Percentiles rank a stretch among this genome's conserved stretches.
These are phyloP conservation scores for Scutellospora calospora DNA, from an alignment of 371 early-diverging fungal species.

Conservation along the genomic window DNA sequence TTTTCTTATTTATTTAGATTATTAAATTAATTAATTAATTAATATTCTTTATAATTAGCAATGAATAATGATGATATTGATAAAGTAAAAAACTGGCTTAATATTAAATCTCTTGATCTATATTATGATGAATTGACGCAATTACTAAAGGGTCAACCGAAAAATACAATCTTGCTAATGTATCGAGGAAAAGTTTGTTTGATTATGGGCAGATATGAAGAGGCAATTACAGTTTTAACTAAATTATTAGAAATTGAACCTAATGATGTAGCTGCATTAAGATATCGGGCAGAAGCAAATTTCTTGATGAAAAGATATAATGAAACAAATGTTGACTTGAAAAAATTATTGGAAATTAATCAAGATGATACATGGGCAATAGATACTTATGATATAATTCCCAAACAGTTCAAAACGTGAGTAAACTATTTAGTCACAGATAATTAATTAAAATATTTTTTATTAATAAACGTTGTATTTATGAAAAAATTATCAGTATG, in stretches of 20 bases:
- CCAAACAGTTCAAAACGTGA: too few relatives aligned
- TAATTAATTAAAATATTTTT: too few relatives aligned
- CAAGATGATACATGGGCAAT: not conserved
- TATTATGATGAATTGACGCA: too few relatives aligned
- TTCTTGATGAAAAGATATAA: not conserved
- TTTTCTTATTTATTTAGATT: not conserved
- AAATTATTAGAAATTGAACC: slow-evolving; percentile 1
- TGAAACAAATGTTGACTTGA: not conserved
- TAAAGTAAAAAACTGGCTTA: not conserved
- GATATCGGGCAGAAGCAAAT: not conserved
- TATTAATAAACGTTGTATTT: too few relatives aligned
- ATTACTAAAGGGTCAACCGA: too few relatives aligned
- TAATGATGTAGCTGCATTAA: not conserved
- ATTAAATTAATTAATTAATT: too few relatives aligned
- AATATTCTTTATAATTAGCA: not conserved
- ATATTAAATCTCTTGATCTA: too few relatives aligned
- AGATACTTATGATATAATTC: too few relatives aligned
- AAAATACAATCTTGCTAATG: too few relatives aligned
- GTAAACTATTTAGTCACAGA: too few relatives aligned
- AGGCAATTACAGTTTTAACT: slow-evolving; percentile 20
- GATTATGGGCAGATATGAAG: not conserved
- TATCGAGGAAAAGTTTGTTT: too few relatives aligned
- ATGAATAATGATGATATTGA: not conserved
- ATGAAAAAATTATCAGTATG: too few relatives aligned
- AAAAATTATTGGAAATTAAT: not conserved